These are phyloP conservation scores for Pichia sp. DNA, from an alignment of 1,139 yeast species.

Conservation along the genomic window DNA sequence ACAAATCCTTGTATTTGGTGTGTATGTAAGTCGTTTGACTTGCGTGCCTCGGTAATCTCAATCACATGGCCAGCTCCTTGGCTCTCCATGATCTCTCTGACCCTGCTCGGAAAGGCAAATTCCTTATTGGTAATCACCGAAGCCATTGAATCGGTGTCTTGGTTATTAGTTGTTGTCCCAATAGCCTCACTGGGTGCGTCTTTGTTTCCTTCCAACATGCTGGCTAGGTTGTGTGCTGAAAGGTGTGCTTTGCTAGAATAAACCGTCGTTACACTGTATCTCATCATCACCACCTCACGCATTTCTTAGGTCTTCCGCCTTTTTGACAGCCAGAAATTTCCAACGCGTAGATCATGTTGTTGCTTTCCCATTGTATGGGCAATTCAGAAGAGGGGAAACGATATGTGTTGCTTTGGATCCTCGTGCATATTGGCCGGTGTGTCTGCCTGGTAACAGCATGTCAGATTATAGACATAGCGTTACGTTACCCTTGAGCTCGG, in stretches of 20 bases:
- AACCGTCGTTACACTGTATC: not conserved
- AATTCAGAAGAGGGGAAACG: no score
- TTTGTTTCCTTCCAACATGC: not conserved
- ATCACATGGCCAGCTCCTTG: slow-evolving; percentile 36
- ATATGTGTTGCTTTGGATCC: no score
- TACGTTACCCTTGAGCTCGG: not conserved
- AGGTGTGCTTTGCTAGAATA: no score
- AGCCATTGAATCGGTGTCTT: slow-evolving; percentile 18
- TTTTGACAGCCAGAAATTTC: not conserved
- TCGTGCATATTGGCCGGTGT: not conserved
- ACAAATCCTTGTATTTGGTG: slow-evolving; percentile 49
- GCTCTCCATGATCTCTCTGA: slow-evolving; percentile 34
- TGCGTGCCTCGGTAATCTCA: slow-evolving; percentile 70
- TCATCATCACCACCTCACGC: not conserved
- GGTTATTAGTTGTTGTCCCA: not conserved
- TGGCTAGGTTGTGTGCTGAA: not conserved
- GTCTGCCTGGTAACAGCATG: not conserved
- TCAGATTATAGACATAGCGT: not conserved
- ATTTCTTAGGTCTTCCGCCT: not conserved
- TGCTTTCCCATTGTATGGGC: no score
- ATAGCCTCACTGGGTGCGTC: not conserved
- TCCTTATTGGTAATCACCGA: slow-evolving; percentile 23
- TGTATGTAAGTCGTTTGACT: slow-evolving; percentile 67
- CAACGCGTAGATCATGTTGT: not conserved
- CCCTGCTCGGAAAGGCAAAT: slow-evolving; percentile 30